Base-by-base conservation (phyloP, 176 grass and related monocot species). In the Zizania latifolia region DNA sequence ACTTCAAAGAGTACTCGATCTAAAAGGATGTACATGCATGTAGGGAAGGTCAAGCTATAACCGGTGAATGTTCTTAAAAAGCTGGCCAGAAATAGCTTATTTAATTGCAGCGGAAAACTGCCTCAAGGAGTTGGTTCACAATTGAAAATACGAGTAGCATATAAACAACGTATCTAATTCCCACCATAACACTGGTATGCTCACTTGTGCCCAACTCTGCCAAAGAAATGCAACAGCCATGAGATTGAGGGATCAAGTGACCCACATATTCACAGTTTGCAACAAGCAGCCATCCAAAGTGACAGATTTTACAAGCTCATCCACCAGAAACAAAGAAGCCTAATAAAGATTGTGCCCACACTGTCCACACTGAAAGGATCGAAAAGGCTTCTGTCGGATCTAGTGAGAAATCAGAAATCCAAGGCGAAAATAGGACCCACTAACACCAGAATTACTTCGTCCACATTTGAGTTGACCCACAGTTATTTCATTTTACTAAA, bases 311-410 rank as follows among this genome's bases (percentile, higher is more conserved):
- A 69, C 53, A 62, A 56, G 27, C 31, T 11, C 4, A 17, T 68
- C 31, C 14, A 8, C 34, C 40, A 77, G 74, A 77, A 73, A 82
- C 48, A 23, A 58, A 65, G 58, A 5, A 48, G n/a, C 29, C 37
- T 22, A 33, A 72, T 11, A 77, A 72, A 78, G 22, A 82, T 58
- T 23, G 78, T 48, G 73, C 44, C 62, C 76, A 70, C 43, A 63
- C 26, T 43, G 68, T 75, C 70, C 69, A 68, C 66, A 70, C 61
- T 30, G 68, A 24, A 39, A 56, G 51, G 21, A 57, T 24, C 28
- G 69, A 22, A 75, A 88, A 88, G 68, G 77, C 75, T 46, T 65
- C 63, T 26, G 23, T 84, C 80, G 63, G 77, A 75, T 55, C 62
- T 76, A 83, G 62, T 41, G 43, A 70, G 46, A 14, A 72, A 46